Conservation (phyloP, 331 rosid genomes). For the Arachis monticola region DNA sequence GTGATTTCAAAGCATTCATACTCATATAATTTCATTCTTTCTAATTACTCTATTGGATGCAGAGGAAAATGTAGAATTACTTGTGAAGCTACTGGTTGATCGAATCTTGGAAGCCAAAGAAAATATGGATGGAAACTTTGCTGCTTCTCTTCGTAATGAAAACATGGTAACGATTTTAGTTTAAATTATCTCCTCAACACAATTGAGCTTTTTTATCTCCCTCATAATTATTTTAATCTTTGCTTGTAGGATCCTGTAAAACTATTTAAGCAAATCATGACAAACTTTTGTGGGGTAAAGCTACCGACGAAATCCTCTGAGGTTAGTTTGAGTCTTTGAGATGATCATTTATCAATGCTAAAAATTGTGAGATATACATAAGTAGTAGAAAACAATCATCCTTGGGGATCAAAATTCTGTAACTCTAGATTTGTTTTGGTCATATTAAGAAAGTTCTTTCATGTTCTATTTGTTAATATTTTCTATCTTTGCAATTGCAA, state of each 20-base stretch:
- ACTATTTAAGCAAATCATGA: conserved; percentile 57
- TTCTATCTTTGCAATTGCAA: conserved; percentile 2
- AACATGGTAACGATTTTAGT: conserved; percentile 47
- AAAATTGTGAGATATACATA: conserved; percentile 9
- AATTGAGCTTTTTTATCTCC: conserved; percentile 1
- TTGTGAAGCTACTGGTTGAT: conserved; percentile 64
- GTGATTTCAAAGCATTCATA: neutral
- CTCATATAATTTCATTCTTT: conserved; percentile 18
- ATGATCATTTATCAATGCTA: neutral
- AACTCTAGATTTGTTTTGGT: no score
- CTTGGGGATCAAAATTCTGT: neutral
- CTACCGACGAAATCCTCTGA: conserved; percentile 54
- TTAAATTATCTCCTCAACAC: neutral
- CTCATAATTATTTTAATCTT: conserved; percentile 21
- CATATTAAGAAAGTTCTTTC: no score
- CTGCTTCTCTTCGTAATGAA: conserved; percentile 55
- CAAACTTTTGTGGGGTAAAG: conserved; percentile 62
- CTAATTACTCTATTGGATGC: conserved; percentile 38
- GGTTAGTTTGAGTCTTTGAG: conserved; percentile 53
- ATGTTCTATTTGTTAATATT: neutral
- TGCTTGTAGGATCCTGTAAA: conserved; percentile 61
- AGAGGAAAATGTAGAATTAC: conserved; percentile 49
- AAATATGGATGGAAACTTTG: conserved; percentile 68
- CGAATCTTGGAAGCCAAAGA: conserved; percentile 71
- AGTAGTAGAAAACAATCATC: conserved; percentile 16